phyloP scores from a whole-genome alignment of 768 basidiomycete species.

The Asterophora lycoperdoides region DNA sequence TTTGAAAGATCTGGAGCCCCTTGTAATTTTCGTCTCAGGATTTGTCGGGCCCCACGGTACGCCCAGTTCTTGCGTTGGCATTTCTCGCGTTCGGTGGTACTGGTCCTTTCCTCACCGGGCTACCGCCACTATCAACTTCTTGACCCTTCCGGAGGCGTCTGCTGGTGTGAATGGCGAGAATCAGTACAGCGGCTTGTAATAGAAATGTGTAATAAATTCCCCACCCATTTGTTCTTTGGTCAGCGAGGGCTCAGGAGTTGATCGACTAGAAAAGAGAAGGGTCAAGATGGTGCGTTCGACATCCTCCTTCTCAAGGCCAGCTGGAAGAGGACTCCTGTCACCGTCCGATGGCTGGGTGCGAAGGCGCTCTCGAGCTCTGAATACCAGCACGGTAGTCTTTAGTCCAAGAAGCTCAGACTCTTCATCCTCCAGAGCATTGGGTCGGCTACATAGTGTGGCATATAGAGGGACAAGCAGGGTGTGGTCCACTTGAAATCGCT shows the following conservation, averaged over 20 bases:
- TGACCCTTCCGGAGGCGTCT: slow-evolving; percentile 7
- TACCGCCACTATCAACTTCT: background rate
- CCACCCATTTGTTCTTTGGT: slow-evolving; percentile 6
- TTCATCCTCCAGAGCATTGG: slow-evolving; percentile 43
- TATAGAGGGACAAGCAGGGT: slow-evolving; percentile 50
- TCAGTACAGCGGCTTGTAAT: background rate
- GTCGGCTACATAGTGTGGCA: slow-evolving; percentile 45
- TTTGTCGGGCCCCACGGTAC: slow-evolving; percentile 10
- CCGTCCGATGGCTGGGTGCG: slow-evolving; percentile 28
- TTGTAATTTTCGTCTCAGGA: no score
- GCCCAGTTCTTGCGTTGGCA: slow-evolving; percentile 15
- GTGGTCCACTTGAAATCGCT: slow-evolving; percentile 44
- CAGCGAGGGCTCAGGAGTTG: background rate
- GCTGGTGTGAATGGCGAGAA: background rate
- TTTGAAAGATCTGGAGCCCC: no score
- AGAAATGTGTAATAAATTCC: background rate
- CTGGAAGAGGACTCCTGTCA: slow-evolving; percentile 34
- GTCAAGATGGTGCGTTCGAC: slow-evolving; percentile 31
- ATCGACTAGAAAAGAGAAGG: slow-evolving; percentile 8
- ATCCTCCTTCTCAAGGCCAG: slow-evolving; percentile 27
- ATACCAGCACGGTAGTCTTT: slow-evolving; percentile 50
- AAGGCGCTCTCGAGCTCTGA: slow-evolving; percentile 48
- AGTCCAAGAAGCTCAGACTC: slow-evolving; percentile 58
- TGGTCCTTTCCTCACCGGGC: background rate
- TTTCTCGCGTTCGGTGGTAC: slow-evolving; percentile 1